These are phyloP conservation scores for Colletotrichum simmondsii DNA, from an alignment of 2,329 filamentous ascomycete genomes.

Conservation along the genomic window DNA sequence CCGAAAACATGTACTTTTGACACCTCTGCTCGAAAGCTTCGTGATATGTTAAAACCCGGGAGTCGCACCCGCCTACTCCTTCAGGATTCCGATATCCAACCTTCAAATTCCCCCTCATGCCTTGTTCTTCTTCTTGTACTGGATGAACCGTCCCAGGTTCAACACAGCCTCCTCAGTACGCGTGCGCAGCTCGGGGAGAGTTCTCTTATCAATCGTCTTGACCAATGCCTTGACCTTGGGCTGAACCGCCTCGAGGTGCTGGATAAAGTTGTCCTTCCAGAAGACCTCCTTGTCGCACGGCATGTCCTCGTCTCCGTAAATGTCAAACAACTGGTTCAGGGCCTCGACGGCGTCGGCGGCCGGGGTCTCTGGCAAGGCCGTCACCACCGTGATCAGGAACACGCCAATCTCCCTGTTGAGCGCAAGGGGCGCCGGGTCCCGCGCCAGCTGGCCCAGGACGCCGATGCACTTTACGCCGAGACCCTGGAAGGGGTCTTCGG, in stretches of 20 bases:
- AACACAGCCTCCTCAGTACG: conserved; percentile 70
- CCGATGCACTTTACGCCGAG: conserved; percentile 75
- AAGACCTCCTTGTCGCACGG: conserved; percentile 72
- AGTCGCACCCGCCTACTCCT: not conserved
- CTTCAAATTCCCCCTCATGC: conserved; percentile 36
- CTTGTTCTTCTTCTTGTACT: conserved; percentile 72
- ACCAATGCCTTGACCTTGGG: conserved; percentile 66
- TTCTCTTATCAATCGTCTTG: conserved; percentile 71
- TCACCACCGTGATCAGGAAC: conserved; percentile 69
- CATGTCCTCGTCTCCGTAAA: conserved; percentile 71
- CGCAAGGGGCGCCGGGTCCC: conserved; percentile 61
- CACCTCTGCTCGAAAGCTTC: not conserved
- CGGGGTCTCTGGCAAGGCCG: conserved; percentile 61
- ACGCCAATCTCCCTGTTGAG: conserved; percentile 72
- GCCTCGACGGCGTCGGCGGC: conserved; percentile 71
- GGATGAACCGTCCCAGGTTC: conserved; percentile 71
- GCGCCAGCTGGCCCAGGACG: conserved; percentile 72
- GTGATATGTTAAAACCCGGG: not conserved
- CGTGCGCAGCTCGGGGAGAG: conserved; percentile 64
- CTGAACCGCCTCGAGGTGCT: conserved; percentile 64
- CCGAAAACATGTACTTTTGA: conserved; percentile 20
- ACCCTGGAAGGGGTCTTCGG: conserved; percentile 68
- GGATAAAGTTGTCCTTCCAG: conserved; percentile 69
- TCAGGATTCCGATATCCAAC: conserved; percentile 3
- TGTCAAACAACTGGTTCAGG: conserved; percentile 74